These are phyloP conservation scores for Boletus reticulatus DNA, from an alignment of 768 basidiomycete species.

Conservation along the genomic window DNA sequence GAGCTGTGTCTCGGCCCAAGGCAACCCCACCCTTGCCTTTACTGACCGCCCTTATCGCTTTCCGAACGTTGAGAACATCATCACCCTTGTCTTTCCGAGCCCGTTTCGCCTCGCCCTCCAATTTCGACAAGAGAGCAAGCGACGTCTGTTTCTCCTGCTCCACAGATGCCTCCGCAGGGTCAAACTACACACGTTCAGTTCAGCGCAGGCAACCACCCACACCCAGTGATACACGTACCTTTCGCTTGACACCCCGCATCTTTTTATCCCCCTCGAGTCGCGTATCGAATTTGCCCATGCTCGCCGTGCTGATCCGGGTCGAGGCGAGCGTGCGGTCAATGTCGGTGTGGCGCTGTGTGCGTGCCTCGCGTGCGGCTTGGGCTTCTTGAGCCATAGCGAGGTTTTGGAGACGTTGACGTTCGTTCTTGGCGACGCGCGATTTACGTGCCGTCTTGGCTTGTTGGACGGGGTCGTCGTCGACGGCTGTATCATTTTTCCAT, in stretches of 20 bases:
- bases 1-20: conserved; percentile 42
- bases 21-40: conserved; percentile 65
- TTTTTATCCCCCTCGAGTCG: conserved; percentile 91
- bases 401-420: conserved; percentile 73
- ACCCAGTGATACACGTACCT: conserved; percentile 46
- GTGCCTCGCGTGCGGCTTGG: conserved; percentile 33
- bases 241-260: conserved; percentile 83
- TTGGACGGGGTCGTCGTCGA: conserved; percentile 77
- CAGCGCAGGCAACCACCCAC: too few relatives aligned
- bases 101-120: conserved; percentile 70
- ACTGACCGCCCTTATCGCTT: conserved; percentile 78
- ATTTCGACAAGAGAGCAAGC: conserved; percentile 69
- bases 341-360: conserved; percentile 60
- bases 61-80: conserved; percentile 80
- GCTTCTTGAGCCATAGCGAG: conserved; percentile 48
- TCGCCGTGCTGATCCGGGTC: conserved; percentile 83
- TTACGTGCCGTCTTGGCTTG: conserved; percentile 78
- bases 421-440: conserved; percentile 80
- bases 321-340: conserved; percentile 76
- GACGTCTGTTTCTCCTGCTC: conserved; percentile 70
- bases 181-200: conserved; percentile 55
- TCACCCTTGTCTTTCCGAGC: conserved; percentile 42
- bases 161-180: conserved; percentile 68
- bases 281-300: conserved; percentile 93
- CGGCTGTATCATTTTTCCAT: too few relatives aligned